Percentiles rank a stretch among this genome's conserved stretches.
These are phyloP conservation scores for Pisolithus tinctorius DNA, from an alignment of 768 basidiomycete genomes.

Conservation along the genomic window DNA sequence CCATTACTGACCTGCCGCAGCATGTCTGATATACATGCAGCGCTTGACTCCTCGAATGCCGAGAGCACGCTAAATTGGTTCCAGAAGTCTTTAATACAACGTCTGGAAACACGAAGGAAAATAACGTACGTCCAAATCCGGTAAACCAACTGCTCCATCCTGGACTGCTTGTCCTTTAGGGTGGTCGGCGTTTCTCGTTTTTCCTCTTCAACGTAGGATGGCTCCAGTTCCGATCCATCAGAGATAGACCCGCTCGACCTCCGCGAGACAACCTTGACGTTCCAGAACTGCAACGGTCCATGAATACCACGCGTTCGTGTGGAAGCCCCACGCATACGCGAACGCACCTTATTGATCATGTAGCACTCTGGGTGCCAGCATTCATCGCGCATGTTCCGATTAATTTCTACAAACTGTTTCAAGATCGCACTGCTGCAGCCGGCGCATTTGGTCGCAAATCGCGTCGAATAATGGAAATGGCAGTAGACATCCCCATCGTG, in stretches of 20 bases:
- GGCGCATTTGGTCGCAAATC: constrained; percentile 97
- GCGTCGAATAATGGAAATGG: constrained; percentile 98
- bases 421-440: constrained; percentile 96
- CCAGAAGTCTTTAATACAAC: constrained; percentile 7
- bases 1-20: constrained; percentile 94
- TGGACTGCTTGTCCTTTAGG: constrained; percentile 82
- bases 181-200: constrained; percentile 66
- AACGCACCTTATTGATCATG: constrained; percentile 95
- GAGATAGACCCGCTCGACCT: constrained; percentile 57
- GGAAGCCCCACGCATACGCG: neutral
- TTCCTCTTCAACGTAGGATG: constrained; percentile 72
- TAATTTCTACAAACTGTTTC: constrained; percentile 99
- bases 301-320: constrained; percentile 6
- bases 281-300: constrained; percentile 76
- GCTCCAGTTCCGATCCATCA: constrained; percentile 45
- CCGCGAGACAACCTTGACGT: constrained; percentile 84
- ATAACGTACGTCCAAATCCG: constrained; percentile 93
- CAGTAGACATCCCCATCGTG: constrained; percentile 98
- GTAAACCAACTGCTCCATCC: constrained; percentile 97
- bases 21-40: constrained; percentile 99
- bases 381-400: constrained; percentile 95
- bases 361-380: constrained; percentile 99
- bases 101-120: neutral
- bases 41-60: constrained; percentile 98
- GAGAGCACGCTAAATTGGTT: constrained; percentile 65